Conservation (phyloP, 2,329 filamentous ascomycete genomes). For the Macrophomina pseudophaseolina region DNA sequence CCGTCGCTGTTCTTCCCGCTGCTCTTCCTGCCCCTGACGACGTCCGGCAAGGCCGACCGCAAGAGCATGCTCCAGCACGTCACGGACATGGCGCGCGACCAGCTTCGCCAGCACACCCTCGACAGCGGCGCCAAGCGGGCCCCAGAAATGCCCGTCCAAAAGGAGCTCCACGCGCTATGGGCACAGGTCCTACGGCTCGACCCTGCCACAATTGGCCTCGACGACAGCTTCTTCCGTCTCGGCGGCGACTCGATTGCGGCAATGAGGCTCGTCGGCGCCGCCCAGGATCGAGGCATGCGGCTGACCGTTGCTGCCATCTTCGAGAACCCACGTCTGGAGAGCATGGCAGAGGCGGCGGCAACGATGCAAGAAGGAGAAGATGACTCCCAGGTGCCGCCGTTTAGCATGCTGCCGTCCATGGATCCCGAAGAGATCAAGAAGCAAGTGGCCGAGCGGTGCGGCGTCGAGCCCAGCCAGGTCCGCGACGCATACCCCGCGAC, state of each 20-base stretch:
- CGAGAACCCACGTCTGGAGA: constrained; percentile 29
- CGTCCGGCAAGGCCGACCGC: constrained; percentile 44
- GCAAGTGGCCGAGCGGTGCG: background rate
- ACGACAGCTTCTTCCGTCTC: constrained; percentile 48
- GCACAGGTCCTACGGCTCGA: constrained; percentile 23
- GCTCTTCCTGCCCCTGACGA: constrained; percentile 40
- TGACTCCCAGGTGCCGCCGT: constrained; percentile 36
- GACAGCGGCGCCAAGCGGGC: background rate
- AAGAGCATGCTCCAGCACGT: constrained; percentile 11
- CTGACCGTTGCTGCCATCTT: constrained; percentile 33
- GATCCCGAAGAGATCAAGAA: constrained; percentile 17
- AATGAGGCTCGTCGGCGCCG: background rate
- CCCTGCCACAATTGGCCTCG: constrained; percentile 34
- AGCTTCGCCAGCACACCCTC: background rate
- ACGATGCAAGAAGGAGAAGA: constrained; percentile 31
- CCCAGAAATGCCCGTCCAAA: constrained; percentile 31
- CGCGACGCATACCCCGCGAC: constrained; percentile 63
- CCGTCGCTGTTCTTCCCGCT: constrained; percentile 47
- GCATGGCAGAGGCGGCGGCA: constrained; percentile 28
- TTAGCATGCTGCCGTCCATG: constrained; percentile 37
- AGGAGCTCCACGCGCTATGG: constrained; percentile 37
- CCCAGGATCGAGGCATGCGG: constrained; percentile 10
- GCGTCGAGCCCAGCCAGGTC: constrained; percentile 30
- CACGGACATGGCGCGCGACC: constrained; percentile 37
- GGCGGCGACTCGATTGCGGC: constrained; percentile 44